Percentiles rank a stretch among this genome's conserved stretches.
Conservation (phyloP, 2,329 filamentous ascomycete genomes). For the Colletotrichum sp. region DNA sequence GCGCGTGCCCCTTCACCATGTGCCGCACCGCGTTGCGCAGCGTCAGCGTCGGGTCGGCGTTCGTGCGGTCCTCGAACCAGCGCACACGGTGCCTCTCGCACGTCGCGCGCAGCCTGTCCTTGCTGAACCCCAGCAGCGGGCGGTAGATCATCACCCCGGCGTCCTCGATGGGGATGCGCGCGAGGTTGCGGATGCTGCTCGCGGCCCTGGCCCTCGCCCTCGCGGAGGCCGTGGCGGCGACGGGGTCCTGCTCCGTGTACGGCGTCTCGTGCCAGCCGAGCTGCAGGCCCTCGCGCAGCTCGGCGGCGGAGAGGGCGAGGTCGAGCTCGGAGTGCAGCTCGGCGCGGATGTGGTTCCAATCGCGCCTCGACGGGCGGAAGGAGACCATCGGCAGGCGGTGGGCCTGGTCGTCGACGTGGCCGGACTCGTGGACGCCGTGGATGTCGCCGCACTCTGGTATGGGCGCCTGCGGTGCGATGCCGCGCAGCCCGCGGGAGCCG, state of each 20-base stretch:
- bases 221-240: conserved; percentile 19
- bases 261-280: conserved; percentile 18
- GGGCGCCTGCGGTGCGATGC: conserved; percentile 66
- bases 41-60: conserved; percentile 77
- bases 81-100: conserved; percentile 69
- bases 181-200: not conserved
- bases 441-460: conserved; percentile 88
- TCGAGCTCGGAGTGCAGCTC: conserved; percentile 26
- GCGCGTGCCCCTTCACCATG: conserved; percentile 57
- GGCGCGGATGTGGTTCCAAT: conserved; percentile 20
- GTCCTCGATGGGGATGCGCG: conserved; percentile 53
- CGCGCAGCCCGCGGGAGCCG: conserved; percentile 70
- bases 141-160: conserved; percentile 72
- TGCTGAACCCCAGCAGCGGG: conserved; percentile 72
- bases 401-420: conserved; percentile 53
- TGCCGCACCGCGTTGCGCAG: conserved; percentile 80
- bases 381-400: conserved; percentile 38
- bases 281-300: conserved; percentile 3
- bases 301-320: conserved; percentile 28
- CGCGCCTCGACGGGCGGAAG: conserved; percentile 33
- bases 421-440: conserved; percentile 72
- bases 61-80: conserved; percentile 89
- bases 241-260: conserved; percentile 25
- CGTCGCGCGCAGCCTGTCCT: conserved; percentile 75
- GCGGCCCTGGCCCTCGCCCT: conserved; percentile 8